A percentile compares a stretch with the other conserved stretches of the same genome.
These are phyloP conservation scores for Gentiana dahurica DNA, from an alignment of 257 asterid species.

Conservation along the genomic window DNA sequence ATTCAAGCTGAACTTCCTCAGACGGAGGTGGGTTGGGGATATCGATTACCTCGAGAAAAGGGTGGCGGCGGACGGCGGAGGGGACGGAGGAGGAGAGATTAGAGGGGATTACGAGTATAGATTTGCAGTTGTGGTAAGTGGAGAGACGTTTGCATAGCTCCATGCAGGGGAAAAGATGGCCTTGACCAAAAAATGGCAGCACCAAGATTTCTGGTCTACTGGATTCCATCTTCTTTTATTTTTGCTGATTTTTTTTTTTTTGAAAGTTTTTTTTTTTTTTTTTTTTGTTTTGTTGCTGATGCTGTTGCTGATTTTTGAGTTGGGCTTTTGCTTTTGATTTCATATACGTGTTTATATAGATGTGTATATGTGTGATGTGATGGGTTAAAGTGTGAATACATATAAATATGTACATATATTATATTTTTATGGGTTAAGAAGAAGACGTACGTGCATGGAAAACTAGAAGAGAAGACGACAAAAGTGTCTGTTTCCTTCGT, in stretches of 20 bases:
- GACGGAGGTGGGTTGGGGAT: constrained; percentile 23
- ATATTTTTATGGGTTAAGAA: no score
- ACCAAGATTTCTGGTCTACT: constrained; percentile 37
- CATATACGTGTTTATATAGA: no score
- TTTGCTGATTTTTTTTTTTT: background rate
- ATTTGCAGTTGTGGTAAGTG: constrained; percentile 22
- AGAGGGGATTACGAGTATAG: constrained; percentile 48
- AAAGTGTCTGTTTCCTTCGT: no score
- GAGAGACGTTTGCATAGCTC: constrained; percentile 57
- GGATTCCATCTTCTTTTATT: constrained; percentile 22
- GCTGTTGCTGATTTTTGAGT: background rate
- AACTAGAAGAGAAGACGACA: no score
- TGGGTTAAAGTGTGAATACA: no score
- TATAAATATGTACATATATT: no score
- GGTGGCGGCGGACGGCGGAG: constrained; percentile 9
- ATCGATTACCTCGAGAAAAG: constrained; percentile 13
- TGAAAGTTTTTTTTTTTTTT: no score
- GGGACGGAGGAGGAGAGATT: constrained; percentile 52
- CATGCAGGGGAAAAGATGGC: constrained; percentile 56
- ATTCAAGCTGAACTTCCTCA: background rate
- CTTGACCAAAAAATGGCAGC: constrained; percentile 74
- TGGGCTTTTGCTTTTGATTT: background rate
- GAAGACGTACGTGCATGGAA: no score
- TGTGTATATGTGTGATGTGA: no score
- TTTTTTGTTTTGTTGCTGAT: no score